Percentiles rank a stretch among this genome's conserved stretches.
phyloP scores from a whole-genome alignment of 2,329 filamentous ascomycete genomes.

The Talaromyces pinophilus region DNA sequence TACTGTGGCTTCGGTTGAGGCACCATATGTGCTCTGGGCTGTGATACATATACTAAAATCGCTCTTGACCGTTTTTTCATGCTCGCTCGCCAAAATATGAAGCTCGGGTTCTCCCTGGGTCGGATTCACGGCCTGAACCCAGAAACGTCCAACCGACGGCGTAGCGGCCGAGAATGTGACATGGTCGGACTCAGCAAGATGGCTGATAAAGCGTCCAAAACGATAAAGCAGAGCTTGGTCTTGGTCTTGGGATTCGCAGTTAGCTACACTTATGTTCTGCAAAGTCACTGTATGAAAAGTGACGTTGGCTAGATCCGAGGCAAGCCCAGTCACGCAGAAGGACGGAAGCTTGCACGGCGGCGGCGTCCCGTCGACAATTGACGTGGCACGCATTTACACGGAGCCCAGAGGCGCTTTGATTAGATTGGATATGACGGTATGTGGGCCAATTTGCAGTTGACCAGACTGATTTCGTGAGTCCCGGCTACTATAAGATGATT shows the following conservation, averaged over 20 bases:
- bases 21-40: background rate
- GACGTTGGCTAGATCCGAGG: background rate
- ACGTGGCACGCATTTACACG: conserved; percentile 9
- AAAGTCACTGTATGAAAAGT: conserved; percentile 1
- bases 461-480: background rate
- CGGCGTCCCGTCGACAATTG: background rate
- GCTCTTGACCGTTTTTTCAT: background rate
- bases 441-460: background rate
- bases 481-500: background rate
- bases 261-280: background rate
- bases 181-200: conserved; percentile 8
- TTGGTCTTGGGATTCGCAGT: background rate
- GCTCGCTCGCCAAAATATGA: background rate
- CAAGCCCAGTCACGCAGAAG: background rate
- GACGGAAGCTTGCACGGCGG: conserved; percentile 9
- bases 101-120: background rate
- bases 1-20: background rate
- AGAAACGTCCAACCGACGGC: background rate
- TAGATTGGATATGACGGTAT: background rate
- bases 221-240: conserved; percentile 8
- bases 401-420: background rate
- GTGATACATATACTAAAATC: conserved; percentile 4
- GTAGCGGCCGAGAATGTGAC: conserved; percentile 1
- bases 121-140: conserved; percentile 1
- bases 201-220: conserved; percentile 11